Evolutionary conservation across 169 alveolate genomes (phyloP).

Genomic region (Perkinsus olseni): DNA sequence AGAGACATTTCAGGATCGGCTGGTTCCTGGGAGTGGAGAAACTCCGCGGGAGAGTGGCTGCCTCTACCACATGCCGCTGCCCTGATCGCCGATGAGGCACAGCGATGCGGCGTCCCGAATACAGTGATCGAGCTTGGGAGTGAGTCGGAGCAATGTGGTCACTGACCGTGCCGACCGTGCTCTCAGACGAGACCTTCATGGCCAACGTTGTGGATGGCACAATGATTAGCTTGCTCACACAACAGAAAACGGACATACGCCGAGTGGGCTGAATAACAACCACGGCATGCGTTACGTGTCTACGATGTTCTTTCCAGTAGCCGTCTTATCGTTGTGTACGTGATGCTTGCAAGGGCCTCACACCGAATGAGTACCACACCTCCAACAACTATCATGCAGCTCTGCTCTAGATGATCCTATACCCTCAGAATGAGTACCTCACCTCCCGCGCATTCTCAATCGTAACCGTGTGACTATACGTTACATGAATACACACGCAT

Average conservation of each 20-base stretch:
- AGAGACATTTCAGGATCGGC: background rate
- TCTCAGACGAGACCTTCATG: background rate
- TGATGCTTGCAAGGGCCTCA: too few relatives aligned
- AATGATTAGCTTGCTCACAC: background rate
- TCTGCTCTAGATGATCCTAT: too few relatives aligned
- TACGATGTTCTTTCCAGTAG: too few relatives aligned
- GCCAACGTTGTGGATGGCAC: background rate
- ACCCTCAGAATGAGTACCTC: too few relatives aligned
- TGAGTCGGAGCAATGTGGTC: background rate
- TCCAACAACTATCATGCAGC: too few relatives aligned
- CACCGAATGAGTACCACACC: too few relatives aligned
- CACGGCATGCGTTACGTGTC: too few relatives aligned
- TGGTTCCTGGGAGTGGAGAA: background rate
- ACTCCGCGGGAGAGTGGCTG: background rate
- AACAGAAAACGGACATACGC: background rate
- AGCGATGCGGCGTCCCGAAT: background rate
- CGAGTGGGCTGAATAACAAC: background rate
- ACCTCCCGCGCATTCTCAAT: too few relatives aligned
- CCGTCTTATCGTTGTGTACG: too few relatives aligned
- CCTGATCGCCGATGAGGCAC: background rate
- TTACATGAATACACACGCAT: too few relatives aligned
- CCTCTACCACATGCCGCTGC: background rate
- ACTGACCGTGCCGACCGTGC: background rate
- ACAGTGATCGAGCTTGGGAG: background rate
- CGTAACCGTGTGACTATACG: too few relatives aligned